phyloP scores from a whole-genome alignment of 768 basidiomycete genomes.

The Piloderma croceum region DNA sequence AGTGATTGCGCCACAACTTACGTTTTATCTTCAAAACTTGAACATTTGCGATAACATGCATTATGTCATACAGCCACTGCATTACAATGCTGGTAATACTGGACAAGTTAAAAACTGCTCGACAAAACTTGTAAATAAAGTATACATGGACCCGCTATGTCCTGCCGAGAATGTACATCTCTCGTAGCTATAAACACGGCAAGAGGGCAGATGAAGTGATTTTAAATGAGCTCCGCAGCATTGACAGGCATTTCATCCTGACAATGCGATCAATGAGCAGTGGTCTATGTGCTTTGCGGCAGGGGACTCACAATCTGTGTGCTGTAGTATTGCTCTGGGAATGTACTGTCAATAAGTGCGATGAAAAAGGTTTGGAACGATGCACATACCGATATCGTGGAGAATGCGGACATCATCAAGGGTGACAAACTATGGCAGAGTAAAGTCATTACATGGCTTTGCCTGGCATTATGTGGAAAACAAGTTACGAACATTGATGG shows the following conservation, averaged over 20 bases:
- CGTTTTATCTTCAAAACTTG: no score
- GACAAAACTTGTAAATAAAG: no score
- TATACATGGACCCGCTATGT: no score
- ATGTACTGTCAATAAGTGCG: conserved; percentile 2
- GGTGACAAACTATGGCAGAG: conserved; percentile 67
- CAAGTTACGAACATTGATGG: conserved; percentile 88
- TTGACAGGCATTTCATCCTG: conserved; percentile 99
- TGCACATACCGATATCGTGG: conserved; percentile 82
- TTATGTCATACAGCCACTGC: no score
- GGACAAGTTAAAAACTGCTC: no score
- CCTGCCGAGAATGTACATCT: no score
- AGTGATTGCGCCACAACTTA: no score
- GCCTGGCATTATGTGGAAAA: conserved; percentile 5
- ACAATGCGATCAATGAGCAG: conserved; percentile 21
- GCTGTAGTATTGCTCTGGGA: conserved; percentile 89
- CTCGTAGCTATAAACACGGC: no score
- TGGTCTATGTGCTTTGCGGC: no score
- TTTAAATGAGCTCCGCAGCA: conserved; percentile 91
- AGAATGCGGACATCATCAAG: conserved; percentile 95
- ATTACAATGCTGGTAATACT: no score
- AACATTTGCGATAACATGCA: no score
- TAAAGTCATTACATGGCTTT: conserved; percentile 12
- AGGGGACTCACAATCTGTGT: conserved; percentile 77
- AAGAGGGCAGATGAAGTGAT: no score
- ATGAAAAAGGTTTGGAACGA: background rate